Evolutionary conservation across 768 basidiomycete genomes (phyloP).

Genomic region (Pleurotus platypus): DNA sequence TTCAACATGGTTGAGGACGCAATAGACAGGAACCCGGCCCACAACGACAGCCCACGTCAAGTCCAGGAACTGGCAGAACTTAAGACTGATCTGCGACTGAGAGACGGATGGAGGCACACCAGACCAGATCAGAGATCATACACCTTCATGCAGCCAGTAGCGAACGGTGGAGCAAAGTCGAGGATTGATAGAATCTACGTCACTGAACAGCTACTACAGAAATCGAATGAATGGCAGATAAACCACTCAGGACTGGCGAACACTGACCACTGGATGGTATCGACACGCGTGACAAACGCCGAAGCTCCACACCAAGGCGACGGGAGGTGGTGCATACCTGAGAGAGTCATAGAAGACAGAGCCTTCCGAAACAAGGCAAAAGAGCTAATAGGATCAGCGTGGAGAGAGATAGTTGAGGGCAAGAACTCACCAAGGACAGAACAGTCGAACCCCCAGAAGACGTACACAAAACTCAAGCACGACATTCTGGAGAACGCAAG

Average conservation of each 20-base stretch:
- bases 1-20: constrained; percentile 37
- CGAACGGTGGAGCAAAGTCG: constrained; percentile 15
- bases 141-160: constrained; percentile 21
- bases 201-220: constrained; percentile 6
- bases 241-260: constrained; percentile 11
- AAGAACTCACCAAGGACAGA: background rate
- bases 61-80: constrained; percentile 16
- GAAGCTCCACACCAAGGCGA: constrained; percentile 22
- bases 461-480: background rate
- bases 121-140: constrained; percentile 18
- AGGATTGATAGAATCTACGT: constrained; percentile 33
- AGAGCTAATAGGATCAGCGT: background rate
- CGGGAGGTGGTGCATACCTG: constrained; percentile 28
- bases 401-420: background rate
- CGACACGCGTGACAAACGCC: constrained; percentile 15
- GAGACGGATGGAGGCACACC: constrained; percentile 29
- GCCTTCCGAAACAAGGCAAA: constrained; percentile 7
- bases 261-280: constrained; percentile 29
- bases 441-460: background rate
- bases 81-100: constrained; percentile 13
- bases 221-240: constrained; percentile 23
- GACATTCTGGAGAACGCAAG: background rate
- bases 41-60: constrained; percentile 13
- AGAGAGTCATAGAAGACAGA: constrained; percentile 16
- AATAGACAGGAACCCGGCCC: constrained; percentile 29